These are phyloP conservation scores for Nakazawaea anatomiae DNA, from an alignment of 805 yeast species.

Conservation along the genomic window DNA sequence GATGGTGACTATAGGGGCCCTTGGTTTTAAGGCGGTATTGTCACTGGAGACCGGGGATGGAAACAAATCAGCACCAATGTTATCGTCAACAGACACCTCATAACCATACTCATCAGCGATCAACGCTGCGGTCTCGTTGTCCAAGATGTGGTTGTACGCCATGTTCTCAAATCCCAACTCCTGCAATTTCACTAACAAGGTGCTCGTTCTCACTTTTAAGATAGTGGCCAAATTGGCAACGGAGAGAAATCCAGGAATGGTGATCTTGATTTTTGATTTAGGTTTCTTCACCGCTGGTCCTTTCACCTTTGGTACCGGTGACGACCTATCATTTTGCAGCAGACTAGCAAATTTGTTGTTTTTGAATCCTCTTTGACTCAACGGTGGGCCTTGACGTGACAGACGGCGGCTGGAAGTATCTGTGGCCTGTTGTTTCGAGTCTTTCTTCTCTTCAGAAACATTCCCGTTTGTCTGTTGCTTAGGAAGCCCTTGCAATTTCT, in stretches of 20 bases:
- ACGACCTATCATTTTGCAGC: too few species aligned
- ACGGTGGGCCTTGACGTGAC: too few species aligned
- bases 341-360: too few species aligned
- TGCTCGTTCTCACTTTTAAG: slow-evolving; percentile 57
- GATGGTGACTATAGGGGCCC: slow-evolving; percentile 94
- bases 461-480: neutral
- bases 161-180: slow-evolving; percentile 68
- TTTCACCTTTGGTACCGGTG: neutral
- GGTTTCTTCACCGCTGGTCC: slow-evolving; percentile 1
- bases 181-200: slow-evolving; percentile 50
- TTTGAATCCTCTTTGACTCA: too few species aligned
- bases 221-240: slow-evolving; percentile 75
- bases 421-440: too few species aligned
- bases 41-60: slow-evolving; percentile 50
- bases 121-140: slow-evolving; percentile 77
- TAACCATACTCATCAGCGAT: slow-evolving; percentile 88
- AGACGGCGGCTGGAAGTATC: too few species aligned
- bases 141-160: slow-evolving; percentile 75
- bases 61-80: slow-evolving; percentile 53
- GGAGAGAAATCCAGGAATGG: slow-evolving; percentile 71
- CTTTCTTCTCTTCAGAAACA: too few species aligned
- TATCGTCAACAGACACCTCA: slow-evolving; percentile 51
- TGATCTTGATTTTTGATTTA: slow-evolving; percentile 16
- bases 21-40: slow-evolving; percentile 40
- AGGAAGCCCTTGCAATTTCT: neutral